Evolutionary conservation across 331 rosid species (phyloP), one percentile per base, ranked within the genome.

Genomic region (Pyracantha coccinea): DNA sequence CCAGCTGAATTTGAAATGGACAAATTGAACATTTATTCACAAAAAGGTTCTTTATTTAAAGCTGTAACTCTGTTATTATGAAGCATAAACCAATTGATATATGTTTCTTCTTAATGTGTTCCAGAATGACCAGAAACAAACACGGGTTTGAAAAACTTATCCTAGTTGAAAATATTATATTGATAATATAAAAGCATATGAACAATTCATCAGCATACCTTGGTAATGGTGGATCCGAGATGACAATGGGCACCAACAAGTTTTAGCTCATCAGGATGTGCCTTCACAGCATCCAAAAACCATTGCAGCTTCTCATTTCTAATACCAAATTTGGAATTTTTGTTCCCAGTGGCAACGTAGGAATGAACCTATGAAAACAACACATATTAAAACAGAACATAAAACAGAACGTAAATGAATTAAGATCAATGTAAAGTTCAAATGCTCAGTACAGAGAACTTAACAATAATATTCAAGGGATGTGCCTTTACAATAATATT

Each of bases 191-290:
- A 19, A 7, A 25, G 28, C 17, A 38, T 25, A 58, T 24, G 28
- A 25, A 16, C 28, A 19, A 68, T 7, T 50, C 54, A 45, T 21
- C 64, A 52, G 79, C 74, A 41, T 63, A 89, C 97, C 97, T 92
- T 92, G 69, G 97, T 90, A 75, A 92, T 92, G 78, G 99, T 94
- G 81, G 99, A 94, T 54, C 97, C 97, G 66, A 92, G 99, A 89
- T 92, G 99, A 80, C 97, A 94, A 79, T 94, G 99, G 45, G 93
- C 97, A 21, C 99, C 99, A 16, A 90, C 99, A 71, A 94, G 99
- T 83, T 90, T 94, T 55, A 94, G 78, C 82, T 94, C 97, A 71
- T 82, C 77, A 21, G 96, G 86, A 70, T 92, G 89, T 54, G 82
- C 90, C 90, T 94, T 94, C 52, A 94, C 88, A 33, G 80, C 85